phyloP scores from a whole-genome alignment of 139 green algal genomes.

The Asterochloris erici region DNA sequence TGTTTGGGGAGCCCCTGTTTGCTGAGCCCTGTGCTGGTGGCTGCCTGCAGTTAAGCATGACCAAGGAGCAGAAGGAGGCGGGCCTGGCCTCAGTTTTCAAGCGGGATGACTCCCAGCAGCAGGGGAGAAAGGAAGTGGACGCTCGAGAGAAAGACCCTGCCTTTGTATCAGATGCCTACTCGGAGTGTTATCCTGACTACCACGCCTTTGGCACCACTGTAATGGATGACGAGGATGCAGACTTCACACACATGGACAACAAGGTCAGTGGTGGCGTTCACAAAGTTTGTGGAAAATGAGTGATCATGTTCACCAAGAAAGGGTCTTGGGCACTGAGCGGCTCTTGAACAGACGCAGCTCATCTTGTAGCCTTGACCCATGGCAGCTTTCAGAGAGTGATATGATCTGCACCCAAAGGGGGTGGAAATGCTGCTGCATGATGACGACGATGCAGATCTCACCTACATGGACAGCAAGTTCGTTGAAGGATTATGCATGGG shows the following conservation, averaged over 20 bases:
- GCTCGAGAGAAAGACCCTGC: conserved; percentile 42
- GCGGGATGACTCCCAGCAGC: conserved; percentile 15
- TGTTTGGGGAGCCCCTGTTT: no score
- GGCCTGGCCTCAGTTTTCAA: conserved; percentile 30
- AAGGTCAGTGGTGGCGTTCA: conserved; percentile 26
- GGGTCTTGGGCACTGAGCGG: no score
- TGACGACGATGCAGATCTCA: no score
- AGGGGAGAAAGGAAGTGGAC: conserved; percentile 24
- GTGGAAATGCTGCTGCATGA: no score
- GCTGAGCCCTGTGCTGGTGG: background rate
- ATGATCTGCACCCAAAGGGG: no score
- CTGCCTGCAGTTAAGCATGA: conserved; percentile 14
- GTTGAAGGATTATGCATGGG: no score
- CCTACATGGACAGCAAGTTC: no score
- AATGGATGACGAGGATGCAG: conserved; percentile 33
- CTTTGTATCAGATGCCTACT: conserved; percentile 49
- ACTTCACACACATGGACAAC: conserved; percentile 48
- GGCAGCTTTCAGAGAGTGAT: no score
- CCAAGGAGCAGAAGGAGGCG: conserved; percentile 24
- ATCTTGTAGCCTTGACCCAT: no score
- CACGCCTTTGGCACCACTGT: conserved; percentile 25
- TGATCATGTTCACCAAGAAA: no score
- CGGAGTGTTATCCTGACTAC: conserved; percentile 58
- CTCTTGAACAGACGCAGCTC: no score
- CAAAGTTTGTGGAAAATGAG: background rate